Evolutionary conservation across 2,329 filamentous ascomycete genomes (phyloP).

Genomic region (Blumeriella jaapii): DNA sequence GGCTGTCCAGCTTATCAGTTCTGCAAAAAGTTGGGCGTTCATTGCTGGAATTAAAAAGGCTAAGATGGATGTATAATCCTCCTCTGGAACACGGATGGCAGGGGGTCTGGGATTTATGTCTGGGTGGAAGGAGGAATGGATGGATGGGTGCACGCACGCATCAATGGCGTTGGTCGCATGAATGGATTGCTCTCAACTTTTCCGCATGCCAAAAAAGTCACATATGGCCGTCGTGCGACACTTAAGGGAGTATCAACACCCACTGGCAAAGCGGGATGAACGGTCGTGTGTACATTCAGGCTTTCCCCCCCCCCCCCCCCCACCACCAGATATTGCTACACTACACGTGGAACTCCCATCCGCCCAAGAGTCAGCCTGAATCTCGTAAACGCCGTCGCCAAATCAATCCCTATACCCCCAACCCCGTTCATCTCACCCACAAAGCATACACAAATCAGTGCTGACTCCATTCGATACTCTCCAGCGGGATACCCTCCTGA

Average conservation of each 20-base stretch:
- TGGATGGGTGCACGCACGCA: slow-evolving; percentile 7
- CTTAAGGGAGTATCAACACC: background rate
- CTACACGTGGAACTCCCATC: slow-evolving; percentile 1
- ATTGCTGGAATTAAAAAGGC: no score
- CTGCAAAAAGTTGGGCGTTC: no score
- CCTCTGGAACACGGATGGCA: no score
- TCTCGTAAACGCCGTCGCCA: slow-evolving; percentile 6
- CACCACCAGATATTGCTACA: slow-evolving; percentile 14
- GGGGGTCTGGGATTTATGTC: no score
- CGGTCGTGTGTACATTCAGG: slow-evolving; percentile 12
- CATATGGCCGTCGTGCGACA: background rate
- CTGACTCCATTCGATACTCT: slow-evolving; percentile 97
- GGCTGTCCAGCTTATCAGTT: no score
- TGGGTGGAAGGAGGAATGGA: background rate
- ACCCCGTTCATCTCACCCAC: background rate
- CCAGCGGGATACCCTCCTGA: slow-evolving; percentile 88
- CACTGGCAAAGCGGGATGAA: slow-evolving; percentile 2
- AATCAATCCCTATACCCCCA: background rate
- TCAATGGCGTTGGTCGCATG: slow-evolving; percentile 12
- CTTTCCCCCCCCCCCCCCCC: slow-evolving; percentile 2
- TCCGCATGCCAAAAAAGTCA: background rate
- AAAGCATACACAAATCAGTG: slow-evolving; percentile 44
- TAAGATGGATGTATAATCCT: no score
- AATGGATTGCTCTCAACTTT: slow-evolving; percentile 19
- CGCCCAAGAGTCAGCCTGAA: background rate